These are phyloP conservation scores for Thelonectria olida DNA, from an alignment of 2,329 filamentous ascomycete species.

Conservation along the genomic window DNA sequence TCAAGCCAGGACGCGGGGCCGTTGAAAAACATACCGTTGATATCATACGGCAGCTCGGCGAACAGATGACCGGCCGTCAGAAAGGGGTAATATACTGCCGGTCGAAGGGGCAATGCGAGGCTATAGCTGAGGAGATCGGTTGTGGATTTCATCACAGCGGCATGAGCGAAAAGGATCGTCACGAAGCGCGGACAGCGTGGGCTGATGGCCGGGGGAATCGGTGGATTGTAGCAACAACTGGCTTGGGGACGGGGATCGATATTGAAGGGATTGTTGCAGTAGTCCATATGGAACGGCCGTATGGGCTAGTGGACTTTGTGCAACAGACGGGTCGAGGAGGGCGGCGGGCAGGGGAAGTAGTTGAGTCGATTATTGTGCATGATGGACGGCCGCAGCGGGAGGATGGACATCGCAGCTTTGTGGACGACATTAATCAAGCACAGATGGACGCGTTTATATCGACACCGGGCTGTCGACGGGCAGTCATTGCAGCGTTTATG, in stretches of 20 bases:
- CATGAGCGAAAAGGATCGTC: too few relatives aligned
- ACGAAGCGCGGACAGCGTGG: too few relatives aligned
- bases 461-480: too few relatives aligned
- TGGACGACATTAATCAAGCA: neutral
- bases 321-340: neutral
- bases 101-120: too few relatives aligned
- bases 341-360: neutral
- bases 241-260: neutral
- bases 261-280: neutral
- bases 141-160: neutral
- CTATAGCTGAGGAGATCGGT: neutral
- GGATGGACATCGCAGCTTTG: neutral
- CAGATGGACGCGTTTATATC: neutral
- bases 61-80: too few relatives aligned
- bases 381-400: neutral
- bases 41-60: too few relatives aligned
- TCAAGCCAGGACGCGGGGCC: neutral
- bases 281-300: neutral
- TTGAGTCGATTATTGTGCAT: neutral
- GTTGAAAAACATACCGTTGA: too few relatives aligned
- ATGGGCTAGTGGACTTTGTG: neutral
- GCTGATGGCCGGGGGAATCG: too few relatives aligned
- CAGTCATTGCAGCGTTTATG: neutral
- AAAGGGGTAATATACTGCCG: too few relatives aligned
- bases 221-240: neutral